Conservation (phyloP, 108 stramenopile species). For the Cyclotella atomus region DNA sequence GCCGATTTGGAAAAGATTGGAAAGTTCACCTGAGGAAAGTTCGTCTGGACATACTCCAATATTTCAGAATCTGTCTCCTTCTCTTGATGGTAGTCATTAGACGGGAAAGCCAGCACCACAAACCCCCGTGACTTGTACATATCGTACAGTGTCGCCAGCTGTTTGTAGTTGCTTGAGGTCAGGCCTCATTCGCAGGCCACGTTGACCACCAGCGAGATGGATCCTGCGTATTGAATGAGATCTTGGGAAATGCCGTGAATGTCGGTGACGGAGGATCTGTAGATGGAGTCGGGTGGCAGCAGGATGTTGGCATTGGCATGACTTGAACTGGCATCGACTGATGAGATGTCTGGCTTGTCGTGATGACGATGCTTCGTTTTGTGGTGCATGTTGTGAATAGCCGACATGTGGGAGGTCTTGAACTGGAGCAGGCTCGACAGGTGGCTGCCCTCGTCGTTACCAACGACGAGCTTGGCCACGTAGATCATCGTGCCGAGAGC, state of each 20-base stretch:
- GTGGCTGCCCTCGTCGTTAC: too few species aligned
- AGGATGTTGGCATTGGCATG: slow-evolving; percentile 15
- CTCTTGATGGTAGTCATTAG: slow-evolving; percentile 83
- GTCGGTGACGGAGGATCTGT: slow-evolving; percentile 54
- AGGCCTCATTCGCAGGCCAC: slow-evolving; percentile 85
- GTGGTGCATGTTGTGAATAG: neutral
- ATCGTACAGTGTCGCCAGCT: slow-evolving; percentile 64
- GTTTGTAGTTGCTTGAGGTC: slow-evolving; percentile 69
- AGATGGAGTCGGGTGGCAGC: slow-evolving; percentile 74
- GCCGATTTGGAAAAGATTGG: slow-evolving; percentile 62
- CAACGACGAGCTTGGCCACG: slow-evolving; percentile 2
- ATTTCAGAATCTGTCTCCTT: slow-evolving; percentile 70
- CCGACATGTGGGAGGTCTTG: neutral
- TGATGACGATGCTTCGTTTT: slow-evolving; percentile 7
- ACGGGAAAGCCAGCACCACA: slow-evolving; percentile 78
- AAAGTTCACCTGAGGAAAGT: slow-evolving; percentile 70
- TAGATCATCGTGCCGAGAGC: slow-evolving; percentile 17
- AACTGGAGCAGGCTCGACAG: neutral
- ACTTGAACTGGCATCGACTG: neutral
- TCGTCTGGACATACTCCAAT: slow-evolving; percentile 51
- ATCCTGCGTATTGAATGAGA: slow-evolving; percentile 61
- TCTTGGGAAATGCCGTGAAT: slow-evolving; percentile 53
- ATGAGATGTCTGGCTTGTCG: neutral
- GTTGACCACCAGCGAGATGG: slow-evolving; percentile 75
- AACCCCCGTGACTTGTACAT: slow-evolving; percentile 53